Evolutionary conservation across 345 rosid genomes (phyloP), one percentile per base, ranked within the genome.

Genomic region (Ricinus communis): DNA sequence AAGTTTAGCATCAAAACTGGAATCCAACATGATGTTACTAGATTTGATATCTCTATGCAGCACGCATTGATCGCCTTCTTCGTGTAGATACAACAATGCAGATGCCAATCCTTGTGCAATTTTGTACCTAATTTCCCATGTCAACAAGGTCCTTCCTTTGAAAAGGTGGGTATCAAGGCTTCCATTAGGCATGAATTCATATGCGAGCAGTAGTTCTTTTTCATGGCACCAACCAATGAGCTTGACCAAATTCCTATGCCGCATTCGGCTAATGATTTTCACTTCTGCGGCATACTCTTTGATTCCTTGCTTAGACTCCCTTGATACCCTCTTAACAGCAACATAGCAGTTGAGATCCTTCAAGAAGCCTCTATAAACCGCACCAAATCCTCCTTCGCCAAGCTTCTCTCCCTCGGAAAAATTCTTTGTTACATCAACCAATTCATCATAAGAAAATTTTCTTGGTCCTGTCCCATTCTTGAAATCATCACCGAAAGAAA

Each of bases 151-250:
- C 31, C 43, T 47, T 13, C 52, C 49, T 12, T 63, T 33, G 45
- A 74, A 81, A 0, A 81, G 70, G 49, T 75, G 79, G 31, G 36
- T 5, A 31, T 81, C 83, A 12, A 81, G 59, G 75, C 84, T 76
- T 0, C 80, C 71, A 16, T 83, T 81, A 1, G 84, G 76, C 79
- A 56, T 77, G 71, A 62, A 77, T 68, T 80, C 82, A 14, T 82
- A 82, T 5, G 76, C 80, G 1, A 84, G 77, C 14, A 82, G 52
- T 19, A 81, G 41, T 13, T 75, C 79, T 15, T 41, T 76, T 50
- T 79, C 71, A 38, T 79, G 85, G 53, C 85, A 75, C 83, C 87
- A 84, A 1, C 87, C 87, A 2, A 78, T 43, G 5, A 84, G 81
- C 38, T 74, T 65, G 12, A 81, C 83, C 36, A 79, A 52, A 53